Base-by-base conservation (phyloP, 2,329 filamentous ascomycete species). In the Exophiala bonariae region DNA sequence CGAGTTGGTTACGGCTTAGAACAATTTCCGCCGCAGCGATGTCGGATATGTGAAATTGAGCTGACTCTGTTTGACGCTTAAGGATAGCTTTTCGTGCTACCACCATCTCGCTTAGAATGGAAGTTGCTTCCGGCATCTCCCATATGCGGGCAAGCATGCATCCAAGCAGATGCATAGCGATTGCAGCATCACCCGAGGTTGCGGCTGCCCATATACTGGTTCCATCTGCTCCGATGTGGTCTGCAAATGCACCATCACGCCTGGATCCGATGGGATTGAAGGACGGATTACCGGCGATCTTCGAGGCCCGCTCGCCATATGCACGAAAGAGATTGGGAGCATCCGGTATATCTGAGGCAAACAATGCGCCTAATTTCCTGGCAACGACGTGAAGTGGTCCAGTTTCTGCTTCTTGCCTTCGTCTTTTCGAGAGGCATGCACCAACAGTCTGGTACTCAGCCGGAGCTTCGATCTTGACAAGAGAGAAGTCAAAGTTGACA, bases 401-500 rank as follows among this genome's bases (percentile, higher is more conserved):
- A 4, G 56, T 38, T 50, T 76, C 73, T 0, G 72, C 72, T 2
- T 65, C 57, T 1, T 61, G 14, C 17, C 60, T 58, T 4, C 71
- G 52, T 3, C 39, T 52, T 1, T 16, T 14, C 0, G 70, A 66
- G 0, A 76, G 47, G 0, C 47, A 30, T 0, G 43, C 32, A 0
- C 67, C 69, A 0, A 75, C 20, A 0, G 34, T 56, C 14, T 57
- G 51, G 31, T 62, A 73, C 46, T 74, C 71, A 9, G 40, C 41
- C 0, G 72, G 71, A 1, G 71, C 67, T 43, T 73, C 66, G 2
- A 63, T 41, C 47, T 72, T 73, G 31, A 69, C 44, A 1, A 75
- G 48, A 0, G 67, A 61, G 47, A 75, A 75, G 42, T 75, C 70
- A 46, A 73, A 65, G 44, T 75, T 73, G 48, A 72, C 11, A 31